Conservation (phyloP, 352 stramenopile genomes). For the Phytophthora pinifolia region DNA sequence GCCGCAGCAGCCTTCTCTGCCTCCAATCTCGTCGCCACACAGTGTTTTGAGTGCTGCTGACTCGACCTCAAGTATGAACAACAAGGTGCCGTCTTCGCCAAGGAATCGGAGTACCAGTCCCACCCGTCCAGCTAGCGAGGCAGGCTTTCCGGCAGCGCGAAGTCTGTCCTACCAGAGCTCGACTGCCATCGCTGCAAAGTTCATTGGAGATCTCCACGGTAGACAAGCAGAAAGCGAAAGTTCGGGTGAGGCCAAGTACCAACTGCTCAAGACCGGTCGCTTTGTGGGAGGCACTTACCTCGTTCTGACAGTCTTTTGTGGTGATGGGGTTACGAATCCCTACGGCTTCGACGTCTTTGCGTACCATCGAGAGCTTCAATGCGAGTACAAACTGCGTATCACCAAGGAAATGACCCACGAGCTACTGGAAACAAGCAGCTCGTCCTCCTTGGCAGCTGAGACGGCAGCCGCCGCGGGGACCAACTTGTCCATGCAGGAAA, state of each 20-base stretch:
- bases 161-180: conserved; percentile 11
- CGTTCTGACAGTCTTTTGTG: conserved; percentile 66
- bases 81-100: conserved; percentile 2
- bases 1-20: conserved; percentile 60
- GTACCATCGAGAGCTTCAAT: conserved; percentile 42
- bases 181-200: conserved; percentile 18
- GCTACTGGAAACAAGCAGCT: conserved; percentile 57
- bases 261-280: conserved; percentile 62
- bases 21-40: conserved; percentile 44
- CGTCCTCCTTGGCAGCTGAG: conserved; percentile 46
- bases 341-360: conserved; percentile 75
- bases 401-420: conserved; percentile 68
- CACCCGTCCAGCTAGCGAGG: background rate
- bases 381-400: conserved; percentile 53
- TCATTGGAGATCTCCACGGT: conserved; percentile 39
- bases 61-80: conserved; percentile 6
- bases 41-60: conserved; percentile 13
- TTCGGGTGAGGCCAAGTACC: conserved; percentile 43
- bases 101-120: conserved; percentile 10
- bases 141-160: conserved; percentile 2
- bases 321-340: conserved; percentile 59
- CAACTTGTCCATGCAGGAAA: conserved; percentile 73
- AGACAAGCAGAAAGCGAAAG: conserved; percentile 21
- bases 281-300: conserved; percentile 70
- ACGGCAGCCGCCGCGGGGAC: conserved; percentile 65